Percentiles rank a stretch among this genome's conserved stretches.
Conservation (phyloP, 139 green algal species). For the Closterium sp. region DNA sequence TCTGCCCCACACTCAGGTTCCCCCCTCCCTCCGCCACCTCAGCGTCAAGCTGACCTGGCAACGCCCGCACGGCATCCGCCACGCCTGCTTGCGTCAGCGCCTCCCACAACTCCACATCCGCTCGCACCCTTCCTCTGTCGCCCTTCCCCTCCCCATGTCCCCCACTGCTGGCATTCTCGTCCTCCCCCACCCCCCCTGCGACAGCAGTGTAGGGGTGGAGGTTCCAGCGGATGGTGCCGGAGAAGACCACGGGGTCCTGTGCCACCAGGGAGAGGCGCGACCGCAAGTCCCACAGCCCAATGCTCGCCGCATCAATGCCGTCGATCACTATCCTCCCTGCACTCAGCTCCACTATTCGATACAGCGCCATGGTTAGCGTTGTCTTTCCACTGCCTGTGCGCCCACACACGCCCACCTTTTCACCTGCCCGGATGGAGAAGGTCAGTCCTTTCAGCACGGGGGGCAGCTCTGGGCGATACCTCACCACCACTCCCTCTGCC, state of each 20-base stretch:
- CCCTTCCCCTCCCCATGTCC: not conserved
- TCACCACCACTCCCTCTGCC: constrained; percentile 70
- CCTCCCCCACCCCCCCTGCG: not conserved
- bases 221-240: constrained; percentile 83
- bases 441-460: constrained; percentile 69
- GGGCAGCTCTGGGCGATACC: constrained; percentile 79
- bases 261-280: constrained; percentile 62
- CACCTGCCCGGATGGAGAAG: constrained; percentile 55
- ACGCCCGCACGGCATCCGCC: constrained; percentile 5
- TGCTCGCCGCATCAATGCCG: constrained; percentile 38
- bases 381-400: constrained; percentile 73
- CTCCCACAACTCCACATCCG: constrained; percentile 69
- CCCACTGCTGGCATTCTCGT: too few relatives aligned
- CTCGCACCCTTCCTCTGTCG: not conserved
- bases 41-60: constrained; percentile 37
- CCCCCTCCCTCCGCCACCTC: constrained; percentile 70
- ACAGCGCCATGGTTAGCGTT: constrained; percentile 69
- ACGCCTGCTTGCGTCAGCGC: constrained; percentile 57
- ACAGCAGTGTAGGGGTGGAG: constrained; percentile 81
- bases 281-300: constrained; percentile 65
- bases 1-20: constrained; percentile 84
- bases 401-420: constrained; percentile 73
- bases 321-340: constrained; percentile 51
- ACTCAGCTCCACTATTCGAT: constrained; percentile 77
- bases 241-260: constrained; percentile 95